Conservation (phyloP, 345 rosid genomes). For the Carallia pectinifolia region DNA sequence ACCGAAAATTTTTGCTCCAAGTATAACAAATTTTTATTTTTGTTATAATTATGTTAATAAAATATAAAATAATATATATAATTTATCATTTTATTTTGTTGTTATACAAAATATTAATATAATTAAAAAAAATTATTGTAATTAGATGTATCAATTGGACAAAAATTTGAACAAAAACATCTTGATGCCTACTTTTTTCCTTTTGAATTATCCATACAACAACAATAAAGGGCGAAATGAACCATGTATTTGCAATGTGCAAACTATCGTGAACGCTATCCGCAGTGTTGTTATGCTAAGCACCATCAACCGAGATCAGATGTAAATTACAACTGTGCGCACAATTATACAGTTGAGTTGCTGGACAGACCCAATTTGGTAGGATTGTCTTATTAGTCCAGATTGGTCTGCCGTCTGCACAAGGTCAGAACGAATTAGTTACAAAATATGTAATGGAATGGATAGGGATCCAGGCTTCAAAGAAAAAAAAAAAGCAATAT, state of each 20-base stretch:
- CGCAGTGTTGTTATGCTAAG: neutral
- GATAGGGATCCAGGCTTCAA: slow-evolving; percentile 9
- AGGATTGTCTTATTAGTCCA: slow-evolving; percentile 38
- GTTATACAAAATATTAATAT: too few species aligned
- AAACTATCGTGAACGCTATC: neutral
- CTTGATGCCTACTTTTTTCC: too few species aligned
- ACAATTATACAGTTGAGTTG: neutral
- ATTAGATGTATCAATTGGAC: too few species aligned
- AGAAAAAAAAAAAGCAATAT: slow-evolving; percentile 1
- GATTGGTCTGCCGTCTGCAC: slow-evolving; percentile 32
- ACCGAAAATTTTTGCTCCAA: too few species aligned
- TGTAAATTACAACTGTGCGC: neutral
- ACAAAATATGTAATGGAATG: slow-evolving; percentile 19
- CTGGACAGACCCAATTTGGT: slow-evolving; percentile 11
- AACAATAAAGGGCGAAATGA: neutral
- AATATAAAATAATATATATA: too few species aligned
- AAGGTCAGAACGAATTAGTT: slow-evolving; percentile 40
- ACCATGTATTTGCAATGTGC: neutral
- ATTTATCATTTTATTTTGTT: too few species aligned
- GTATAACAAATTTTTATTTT: too few species aligned
- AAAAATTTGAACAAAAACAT: too few species aligned
- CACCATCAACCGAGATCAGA: neutral
- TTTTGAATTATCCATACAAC: too few species aligned
- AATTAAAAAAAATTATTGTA: too few species aligned
- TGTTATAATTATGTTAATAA: too few species aligned